These are phyloP conservation scores for Xerocomellus intermedius DNA, from an alignment of 768 basidiomycete species.

Conservation along the genomic window DNA sequence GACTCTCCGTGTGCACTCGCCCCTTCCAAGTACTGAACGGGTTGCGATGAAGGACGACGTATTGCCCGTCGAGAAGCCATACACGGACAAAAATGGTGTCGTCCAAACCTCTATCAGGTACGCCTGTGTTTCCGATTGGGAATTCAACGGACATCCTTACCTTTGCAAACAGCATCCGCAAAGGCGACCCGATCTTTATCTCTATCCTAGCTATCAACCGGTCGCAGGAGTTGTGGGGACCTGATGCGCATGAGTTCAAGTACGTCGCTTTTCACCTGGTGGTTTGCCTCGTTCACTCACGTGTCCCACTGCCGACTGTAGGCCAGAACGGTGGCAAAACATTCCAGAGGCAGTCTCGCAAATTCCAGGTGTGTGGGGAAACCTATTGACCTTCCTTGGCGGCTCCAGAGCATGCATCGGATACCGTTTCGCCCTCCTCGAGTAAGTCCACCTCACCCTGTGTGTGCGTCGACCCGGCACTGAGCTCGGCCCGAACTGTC, in stretches of 20 bases:
- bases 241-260: constrained; percentile 61
- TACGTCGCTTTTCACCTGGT: constrained; percentile 22
- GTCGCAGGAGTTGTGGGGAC: constrained; percentile 56
- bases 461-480: too few relatives aligned
- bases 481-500: too few relatives aligned
- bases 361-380: constrained; percentile 62
- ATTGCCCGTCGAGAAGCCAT: constrained; percentile 47
- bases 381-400: constrained; percentile 60
- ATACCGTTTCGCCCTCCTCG: constrained; percentile 32
- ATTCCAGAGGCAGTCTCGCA: constrained; percentile 41
- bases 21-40: constrained; percentile 45
- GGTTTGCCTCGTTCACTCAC: background rate
- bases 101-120: constrained; percentile 41
- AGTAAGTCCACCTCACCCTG: too few relatives aligned
- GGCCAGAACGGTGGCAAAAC: constrained; percentile 64
- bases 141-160: background rate
- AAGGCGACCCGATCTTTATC: constrained; percentile 48
- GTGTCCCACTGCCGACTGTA: constrained; percentile 18
- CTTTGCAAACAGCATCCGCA: constrained; percentile 32
- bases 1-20: constrained; percentile 33
- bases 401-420: constrained; percentile 69
- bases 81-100: constrained; percentile 42
- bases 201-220: constrained; percentile 56
- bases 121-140: background rate
- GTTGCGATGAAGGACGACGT: constrained; percentile 52